Conservation (phyloP, 2,329 filamentous ascomycete genomes). For the Fusarium brevicatenulatum region DNA sequence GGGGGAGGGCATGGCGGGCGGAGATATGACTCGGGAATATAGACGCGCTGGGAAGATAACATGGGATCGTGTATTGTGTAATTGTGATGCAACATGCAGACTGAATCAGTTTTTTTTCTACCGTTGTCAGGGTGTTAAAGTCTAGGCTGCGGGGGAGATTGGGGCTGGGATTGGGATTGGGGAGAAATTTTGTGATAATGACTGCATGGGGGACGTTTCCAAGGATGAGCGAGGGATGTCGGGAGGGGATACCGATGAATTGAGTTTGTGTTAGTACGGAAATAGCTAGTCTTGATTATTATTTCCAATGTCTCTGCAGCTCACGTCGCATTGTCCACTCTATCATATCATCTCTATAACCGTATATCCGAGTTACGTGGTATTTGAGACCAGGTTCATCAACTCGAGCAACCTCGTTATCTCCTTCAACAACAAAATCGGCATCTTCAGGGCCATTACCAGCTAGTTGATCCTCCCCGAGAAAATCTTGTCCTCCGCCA, state of each 20-base stretch:
- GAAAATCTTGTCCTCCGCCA: background rate
- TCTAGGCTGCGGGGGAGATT: background rate
- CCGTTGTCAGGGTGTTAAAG: background rate
- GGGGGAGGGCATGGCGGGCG: conserved; percentile 8
- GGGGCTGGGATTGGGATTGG: background rate
- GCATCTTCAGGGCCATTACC: background rate
- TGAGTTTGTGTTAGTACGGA: background rate
- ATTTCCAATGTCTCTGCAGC: background rate
- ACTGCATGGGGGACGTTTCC: background rate
- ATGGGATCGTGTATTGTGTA: background rate
- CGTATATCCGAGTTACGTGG: background rate
- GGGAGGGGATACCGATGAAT: background rate
- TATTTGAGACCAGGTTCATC: background rate
- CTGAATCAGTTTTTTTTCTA: background rate
- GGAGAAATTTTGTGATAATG: background rate
- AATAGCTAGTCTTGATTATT: background rate
- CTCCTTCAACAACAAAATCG: background rate
- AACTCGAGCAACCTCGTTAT: background rate
- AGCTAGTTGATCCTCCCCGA: background rate
- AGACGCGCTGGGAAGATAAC: background rate
- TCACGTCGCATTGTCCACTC: fast-evolving
- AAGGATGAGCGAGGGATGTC: background rate
- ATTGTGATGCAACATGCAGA: background rate
- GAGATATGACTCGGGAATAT: conserved; percentile 1
- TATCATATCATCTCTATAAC: background rate